Conservation (phyloP, 225 moss, liverwort and hornwort genomes). For the Climacium dendroides region DNA sequence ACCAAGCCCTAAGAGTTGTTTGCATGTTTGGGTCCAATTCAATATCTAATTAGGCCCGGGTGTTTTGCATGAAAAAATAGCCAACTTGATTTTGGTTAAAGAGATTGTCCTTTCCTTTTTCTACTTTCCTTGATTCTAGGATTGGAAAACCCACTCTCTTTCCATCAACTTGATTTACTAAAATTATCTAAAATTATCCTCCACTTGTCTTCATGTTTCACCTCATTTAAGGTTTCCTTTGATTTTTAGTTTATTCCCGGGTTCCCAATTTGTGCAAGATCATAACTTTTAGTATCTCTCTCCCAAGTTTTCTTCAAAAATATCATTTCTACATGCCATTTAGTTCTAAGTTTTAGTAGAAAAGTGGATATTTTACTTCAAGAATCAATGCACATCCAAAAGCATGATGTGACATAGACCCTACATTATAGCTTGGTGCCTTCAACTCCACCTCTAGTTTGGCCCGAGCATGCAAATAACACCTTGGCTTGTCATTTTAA, state of each 20-base stretch:
- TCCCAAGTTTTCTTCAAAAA: neutral
- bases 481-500: too few species aligned
- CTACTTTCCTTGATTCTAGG: fast-evolving
- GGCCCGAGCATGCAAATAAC: fast-evolving
- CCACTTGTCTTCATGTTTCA: neutral
- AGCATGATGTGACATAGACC: neutral
- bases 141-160: neutral
- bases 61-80: neutral
- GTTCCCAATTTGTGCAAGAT: neutral
- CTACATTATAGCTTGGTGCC: fast-evolving
- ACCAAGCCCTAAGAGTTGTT: neutral
- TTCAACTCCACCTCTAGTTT: fast-evolving
- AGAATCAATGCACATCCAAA: fast-evolving
- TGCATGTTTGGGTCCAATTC: fast-evolving
- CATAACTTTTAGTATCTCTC: neutral
- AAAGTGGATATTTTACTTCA: neutral
- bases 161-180: fast-evolving
- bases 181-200: neutral
- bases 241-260: neutral
- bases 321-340: fast-evolving
- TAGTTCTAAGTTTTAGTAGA: neutral
- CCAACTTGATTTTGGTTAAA: neutral
- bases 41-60: neutral
- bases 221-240: neutral
- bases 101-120: neutral